These are phyloP conservation scores for Physcomitrellopsis africana DNA, from an alignment of 225 moss, liverwort and hornwort species.

Conservation along the genomic window DNA sequence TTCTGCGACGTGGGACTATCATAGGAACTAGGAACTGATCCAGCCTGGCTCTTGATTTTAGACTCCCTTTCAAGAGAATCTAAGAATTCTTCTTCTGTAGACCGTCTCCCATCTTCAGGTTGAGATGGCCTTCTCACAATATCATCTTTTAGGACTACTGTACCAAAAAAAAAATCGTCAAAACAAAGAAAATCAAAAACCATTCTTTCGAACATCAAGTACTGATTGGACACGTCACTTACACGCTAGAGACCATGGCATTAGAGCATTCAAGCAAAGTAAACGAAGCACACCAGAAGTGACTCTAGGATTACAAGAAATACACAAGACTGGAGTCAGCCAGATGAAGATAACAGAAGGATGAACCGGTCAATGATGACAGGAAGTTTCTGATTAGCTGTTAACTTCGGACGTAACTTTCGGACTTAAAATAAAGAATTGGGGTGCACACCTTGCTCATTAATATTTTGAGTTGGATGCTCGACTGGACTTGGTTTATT, in stretches of 20 bases:
- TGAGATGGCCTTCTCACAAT: constrained; percentile 10
- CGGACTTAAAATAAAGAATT: background rate
- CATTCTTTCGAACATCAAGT: no score
- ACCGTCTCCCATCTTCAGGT: constrained; percentile 8
- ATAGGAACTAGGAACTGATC: constrained; percentile 24
- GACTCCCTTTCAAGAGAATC: constrained; percentile 14
- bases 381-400: no score
- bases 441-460: constrained; percentile 38
- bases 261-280: no score
- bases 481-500: constrained; percentile 31
- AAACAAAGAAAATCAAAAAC: no score
- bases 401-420: no score
- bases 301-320: no score
- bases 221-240: no score
- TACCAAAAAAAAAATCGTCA: background rate
- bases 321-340: no score
- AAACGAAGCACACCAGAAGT: no score
- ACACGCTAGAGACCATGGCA: no score
- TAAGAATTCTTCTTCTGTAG: constrained; percentile 25
- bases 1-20: constrained; percentile 42
- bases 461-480: constrained; percentile 11
- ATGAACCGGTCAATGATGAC: no score
- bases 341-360: no score
- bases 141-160: background rate
- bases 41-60: constrained; percentile 13